phyloP scores from a whole-genome alignment of 2,329 filamentous ascomycete genomes.

The Diaporthe sp. region DNA sequence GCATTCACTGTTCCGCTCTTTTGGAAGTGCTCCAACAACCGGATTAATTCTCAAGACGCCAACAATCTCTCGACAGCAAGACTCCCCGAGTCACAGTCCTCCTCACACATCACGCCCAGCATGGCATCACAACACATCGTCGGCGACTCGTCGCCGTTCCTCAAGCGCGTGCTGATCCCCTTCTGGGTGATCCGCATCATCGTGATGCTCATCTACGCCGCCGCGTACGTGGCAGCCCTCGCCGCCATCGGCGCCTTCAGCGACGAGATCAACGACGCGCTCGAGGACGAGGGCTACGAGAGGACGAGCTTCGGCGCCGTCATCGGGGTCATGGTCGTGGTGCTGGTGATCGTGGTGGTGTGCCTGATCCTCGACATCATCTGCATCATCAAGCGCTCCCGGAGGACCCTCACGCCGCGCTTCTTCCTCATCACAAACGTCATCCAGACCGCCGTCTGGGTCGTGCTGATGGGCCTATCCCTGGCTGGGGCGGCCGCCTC shows the following conservation, averaged over 20 bases:
- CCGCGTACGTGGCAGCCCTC: constrained; percentile 44
- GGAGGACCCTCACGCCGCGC: constrained; percentile 48
- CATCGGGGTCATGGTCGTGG: constrained; percentile 46
- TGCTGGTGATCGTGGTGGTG: constrained; percentile 46
- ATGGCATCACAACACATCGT: constrained; percentile 47
- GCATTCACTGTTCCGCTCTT: not conserved
- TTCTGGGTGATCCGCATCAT: constrained; percentile 52
- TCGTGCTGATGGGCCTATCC: constrained; percentile 46
- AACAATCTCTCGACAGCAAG: not conserved
- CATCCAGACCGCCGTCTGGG: constrained; percentile 48
- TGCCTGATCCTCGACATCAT: constrained; percentile 50
- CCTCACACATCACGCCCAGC: constrained; percentile 15
- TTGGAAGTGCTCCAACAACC: not conserved
- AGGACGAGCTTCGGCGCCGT: not conserved
- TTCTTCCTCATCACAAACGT: constrained; percentile 51
- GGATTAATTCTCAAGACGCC: too few species aligned
- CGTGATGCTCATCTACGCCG: constrained; percentile 48
- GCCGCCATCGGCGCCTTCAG: constrained; percentile 36
- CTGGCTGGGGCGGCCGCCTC: constrained; percentile 43
- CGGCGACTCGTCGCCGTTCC: constrained; percentile 52
- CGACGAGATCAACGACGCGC: constrained; percentile 41
- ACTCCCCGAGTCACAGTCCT: not conserved
- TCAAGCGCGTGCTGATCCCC: constrained; percentile 52
- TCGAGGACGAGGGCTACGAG: constrained; percentile 16
- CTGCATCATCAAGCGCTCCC: constrained; percentile 50